Evolutionary conservation across 768 basidiomycete genomes (phyloP).

Genomic region (Macrolepiota dolichaula): DNA sequence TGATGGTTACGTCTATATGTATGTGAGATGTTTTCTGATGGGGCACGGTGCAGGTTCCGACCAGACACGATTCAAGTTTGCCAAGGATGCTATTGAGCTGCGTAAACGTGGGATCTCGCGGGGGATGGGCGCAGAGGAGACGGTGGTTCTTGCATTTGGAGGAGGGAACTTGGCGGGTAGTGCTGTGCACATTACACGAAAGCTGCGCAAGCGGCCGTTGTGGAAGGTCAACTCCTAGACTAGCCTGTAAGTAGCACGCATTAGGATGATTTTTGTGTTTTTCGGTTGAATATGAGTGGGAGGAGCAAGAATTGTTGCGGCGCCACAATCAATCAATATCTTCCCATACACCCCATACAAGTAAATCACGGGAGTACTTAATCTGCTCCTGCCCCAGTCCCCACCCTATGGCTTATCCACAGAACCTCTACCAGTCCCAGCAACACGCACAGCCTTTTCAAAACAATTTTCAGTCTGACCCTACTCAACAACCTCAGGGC

Average conservation of each 20-base stretch:
- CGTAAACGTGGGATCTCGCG: constrained; percentile 77
- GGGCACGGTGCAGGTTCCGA: constrained; percentile 54
- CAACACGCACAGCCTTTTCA: neutral
- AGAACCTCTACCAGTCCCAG: neutral
- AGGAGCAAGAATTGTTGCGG: neutral
- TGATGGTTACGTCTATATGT: neutral
- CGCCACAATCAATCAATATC: constrained; percentile 12
- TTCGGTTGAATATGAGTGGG: constrained; percentile 1
- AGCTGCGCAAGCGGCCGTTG: constrained; percentile 79
- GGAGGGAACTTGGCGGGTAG: constrained; percentile 64
- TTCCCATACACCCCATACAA: constrained; percentile 6
- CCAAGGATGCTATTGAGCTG: constrained; percentile 83
- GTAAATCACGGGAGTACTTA: constrained; percentile 12
- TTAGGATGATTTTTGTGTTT: constrained; percentile 9
- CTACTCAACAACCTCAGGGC: neutral
- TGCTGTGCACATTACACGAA: constrained; percentile 84
- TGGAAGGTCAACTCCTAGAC: constrained; percentile 78
- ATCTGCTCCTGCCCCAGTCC: neutral
- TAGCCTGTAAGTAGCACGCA: constrained; percentile 15
- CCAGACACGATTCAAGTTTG: constrained; percentile 88
- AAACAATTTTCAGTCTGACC: constrained; percentile 1
- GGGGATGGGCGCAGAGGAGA: constrained; percentile 75
- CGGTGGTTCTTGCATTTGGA: constrained; percentile 89
- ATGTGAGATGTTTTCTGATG: neutral
- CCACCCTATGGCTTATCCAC: constrained; percentile 8